Percentiles rank a stretch among this genome's conserved stretches.
Conservation (phyloP, 495 filamentous ascomycete species). For the Annulohypoxylon stygium region DNA sequence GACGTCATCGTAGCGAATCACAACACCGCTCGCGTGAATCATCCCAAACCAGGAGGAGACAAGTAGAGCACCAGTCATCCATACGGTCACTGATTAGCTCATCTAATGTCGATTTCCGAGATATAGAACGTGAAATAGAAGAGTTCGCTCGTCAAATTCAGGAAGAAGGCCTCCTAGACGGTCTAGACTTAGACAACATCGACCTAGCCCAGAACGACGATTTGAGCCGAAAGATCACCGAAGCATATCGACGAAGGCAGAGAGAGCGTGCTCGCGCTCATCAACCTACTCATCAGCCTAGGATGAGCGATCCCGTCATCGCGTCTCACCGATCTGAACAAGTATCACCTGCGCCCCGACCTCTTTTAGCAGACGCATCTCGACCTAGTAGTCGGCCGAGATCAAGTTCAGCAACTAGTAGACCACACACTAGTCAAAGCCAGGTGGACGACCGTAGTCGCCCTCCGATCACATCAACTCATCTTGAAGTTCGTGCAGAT, state of each 20-base stretch:
- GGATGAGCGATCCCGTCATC: constrained; percentile 58
- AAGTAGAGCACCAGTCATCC: constrained; percentile 87
- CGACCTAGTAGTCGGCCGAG: constrained; percentile 57
- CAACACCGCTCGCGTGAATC: constrained; percentile 54
- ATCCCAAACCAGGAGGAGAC: constrained; percentile 58
- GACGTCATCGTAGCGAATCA: constrained; percentile 54
- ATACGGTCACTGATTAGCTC: constrained; percentile 83
- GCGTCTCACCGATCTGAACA: constrained; percentile 52
- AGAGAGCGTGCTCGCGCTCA: constrained; percentile 59
- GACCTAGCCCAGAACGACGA: constrained; percentile 83
- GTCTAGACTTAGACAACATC: constrained; percentile 85
- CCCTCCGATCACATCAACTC: constrained; percentile 59
- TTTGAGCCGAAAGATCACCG: constrained; percentile 87
- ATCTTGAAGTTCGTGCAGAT: constrained; percentile 60
- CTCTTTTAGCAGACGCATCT: constrained; percentile 46
- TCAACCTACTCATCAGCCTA: constrained; percentile 46
- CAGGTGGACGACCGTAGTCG: constrained; percentile 57
- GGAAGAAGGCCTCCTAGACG: constrained; percentile 87
- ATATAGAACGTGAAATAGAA: constrained; percentile 77
- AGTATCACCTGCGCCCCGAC: constrained; percentile 44
- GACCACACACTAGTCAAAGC: constrained; percentile 51
- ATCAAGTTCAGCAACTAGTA: constrained; percentile 55
- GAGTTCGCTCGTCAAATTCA: constrained; percentile 90
- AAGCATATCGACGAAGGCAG: constrained; percentile 83
- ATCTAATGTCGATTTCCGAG: constrained; percentile 77